Conservation (phyloP, 768 basidiomycete genomes). For the Kwoniella europaea region DNA sequence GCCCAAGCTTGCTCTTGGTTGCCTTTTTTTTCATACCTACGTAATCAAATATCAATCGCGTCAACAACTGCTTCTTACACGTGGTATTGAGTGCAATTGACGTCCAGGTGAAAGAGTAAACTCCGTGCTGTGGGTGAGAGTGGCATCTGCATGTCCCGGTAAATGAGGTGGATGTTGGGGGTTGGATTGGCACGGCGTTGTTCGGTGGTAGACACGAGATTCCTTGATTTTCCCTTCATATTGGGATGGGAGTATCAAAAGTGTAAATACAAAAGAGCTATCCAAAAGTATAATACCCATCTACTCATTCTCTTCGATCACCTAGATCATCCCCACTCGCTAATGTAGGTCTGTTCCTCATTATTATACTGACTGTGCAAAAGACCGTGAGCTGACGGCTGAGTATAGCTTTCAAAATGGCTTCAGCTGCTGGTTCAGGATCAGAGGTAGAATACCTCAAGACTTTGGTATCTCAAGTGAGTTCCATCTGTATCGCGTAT, state of each 20-base stretch:
- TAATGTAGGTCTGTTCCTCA: too few species aligned
- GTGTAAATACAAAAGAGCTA: background rate
- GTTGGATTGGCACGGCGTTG: background rate
- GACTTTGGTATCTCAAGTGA: constrained; percentile 75
- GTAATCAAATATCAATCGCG: constrained; percentile 12
- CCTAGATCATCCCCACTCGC: background rate
- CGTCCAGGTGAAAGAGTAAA: background rate
- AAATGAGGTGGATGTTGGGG: background rate
- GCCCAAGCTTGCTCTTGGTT: constrained; percentile 6
- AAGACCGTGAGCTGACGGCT: background rate
- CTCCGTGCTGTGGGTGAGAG: background rate
- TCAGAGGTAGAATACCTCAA: constrained; percentile 93
- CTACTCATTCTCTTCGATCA: background rate
- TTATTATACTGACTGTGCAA: too few species aligned
- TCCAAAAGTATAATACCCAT: constrained; percentile 6
- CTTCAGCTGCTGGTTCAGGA: constrained; percentile 38
- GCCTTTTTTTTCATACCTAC: background rate
- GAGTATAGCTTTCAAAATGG: constrained; percentile 8
- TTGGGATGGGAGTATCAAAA: background rate
- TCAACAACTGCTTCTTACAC: background rate
- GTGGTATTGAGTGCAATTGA: background rate
- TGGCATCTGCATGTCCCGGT: background rate
- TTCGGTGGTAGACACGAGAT: constrained; percentile 1
- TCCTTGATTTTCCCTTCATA: background rate
- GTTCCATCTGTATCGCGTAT: constrained; percentile 8